Conservation (phyloP, 768 basidiomycete species). For the Suillus brevipes region DNA sequence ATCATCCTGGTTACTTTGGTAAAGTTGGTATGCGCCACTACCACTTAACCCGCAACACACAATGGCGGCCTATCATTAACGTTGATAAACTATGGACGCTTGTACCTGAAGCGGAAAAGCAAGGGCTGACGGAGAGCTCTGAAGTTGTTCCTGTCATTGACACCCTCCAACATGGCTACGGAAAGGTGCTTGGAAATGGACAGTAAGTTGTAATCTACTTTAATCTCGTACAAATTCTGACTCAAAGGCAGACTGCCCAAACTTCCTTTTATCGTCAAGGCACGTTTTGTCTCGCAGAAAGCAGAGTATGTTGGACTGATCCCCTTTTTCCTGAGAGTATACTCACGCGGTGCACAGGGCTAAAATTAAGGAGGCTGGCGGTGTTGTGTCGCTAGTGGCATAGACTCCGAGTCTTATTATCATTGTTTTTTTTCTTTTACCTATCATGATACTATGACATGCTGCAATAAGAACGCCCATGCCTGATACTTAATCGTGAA, state of each 20-base stretch:
- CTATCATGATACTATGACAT: constrained; percentile 15
- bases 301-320: constrained; percentile 60
- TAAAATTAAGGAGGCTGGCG: constrained; percentile 93
- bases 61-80: constrained; percentile 97
- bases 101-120: constrained; percentile 83
- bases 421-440: constrained; percentile 25
- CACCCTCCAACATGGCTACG: constrained; percentile 79
- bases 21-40: constrained; percentile 99
- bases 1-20: constrained; percentile 99
- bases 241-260: constrained; percentile 64
- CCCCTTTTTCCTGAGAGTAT: constrained; percentile 23
- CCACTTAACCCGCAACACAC: constrained; percentile 88
- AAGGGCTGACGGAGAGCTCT: constrained; percentile 67
- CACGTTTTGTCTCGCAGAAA: constrained; percentile 87
- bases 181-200: constrained; percentile 96
- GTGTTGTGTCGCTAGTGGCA: constrained; percentile 91
- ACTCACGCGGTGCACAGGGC: constrained; percentile 35
- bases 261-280: constrained; percentile 96
- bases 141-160: constrained; percentile 95
- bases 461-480: constrained; percentile 15
- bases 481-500: not conserved
- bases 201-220: constrained; percentile 46
- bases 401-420: constrained; percentile 38
- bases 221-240: not conserved
- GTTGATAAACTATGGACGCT: constrained; percentile 97